Evolutionary conservation across 2,329 filamentous ascomycete genomes (phyloP).

Genomic region (Scedosporium minutisporum): DNA sequence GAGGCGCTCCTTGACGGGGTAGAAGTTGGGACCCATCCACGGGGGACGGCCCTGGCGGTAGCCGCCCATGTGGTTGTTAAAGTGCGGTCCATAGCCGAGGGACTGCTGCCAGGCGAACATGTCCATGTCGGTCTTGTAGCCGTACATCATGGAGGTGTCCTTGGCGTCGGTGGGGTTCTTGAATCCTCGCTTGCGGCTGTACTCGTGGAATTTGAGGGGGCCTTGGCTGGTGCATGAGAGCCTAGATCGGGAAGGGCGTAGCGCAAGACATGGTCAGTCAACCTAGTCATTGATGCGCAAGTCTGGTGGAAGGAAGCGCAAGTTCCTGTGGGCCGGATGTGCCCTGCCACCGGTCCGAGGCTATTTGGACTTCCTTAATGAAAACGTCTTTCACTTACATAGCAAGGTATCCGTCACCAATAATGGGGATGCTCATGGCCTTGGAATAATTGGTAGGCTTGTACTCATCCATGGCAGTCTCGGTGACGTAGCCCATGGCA

Average conservation of each 20-base stretch:
- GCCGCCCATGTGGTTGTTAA: conserved; percentile 27
- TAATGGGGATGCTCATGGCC: conserved; percentile 22
- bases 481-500: conserved; percentile 28
- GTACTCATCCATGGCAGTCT: conserved; percentile 25
- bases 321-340: too few species aligned
- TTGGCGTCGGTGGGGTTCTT: conserved; percentile 18
- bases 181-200: conserved; percentile 17
- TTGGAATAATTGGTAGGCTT: conserved; percentile 26
- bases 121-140: conserved; percentile 22
- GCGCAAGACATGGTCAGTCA: neutral
- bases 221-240: neutral
- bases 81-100: conserved; percentile 19
- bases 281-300: neutral
- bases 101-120: conserved; percentile 23
- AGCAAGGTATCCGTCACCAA: conserved; percentile 23
- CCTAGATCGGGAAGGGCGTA: neutral
- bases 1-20: conserved; percentile 21
- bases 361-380: too few species aligned
- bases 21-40: conserved; percentile 26
- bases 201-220: conserved; percentile 20
- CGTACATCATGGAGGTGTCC: conserved; percentile 21
- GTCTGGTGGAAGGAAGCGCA: neutral
- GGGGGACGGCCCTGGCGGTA: conserved; percentile 22
- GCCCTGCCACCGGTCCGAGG: too few species aligned
- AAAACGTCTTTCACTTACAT: conserved; percentile 13